Evolutionary conservation across 2,329 filamentous ascomycete species (phyloP), one percentile per base, ranked within the genome.

Genomic region (Penicillium sp.): DNA sequence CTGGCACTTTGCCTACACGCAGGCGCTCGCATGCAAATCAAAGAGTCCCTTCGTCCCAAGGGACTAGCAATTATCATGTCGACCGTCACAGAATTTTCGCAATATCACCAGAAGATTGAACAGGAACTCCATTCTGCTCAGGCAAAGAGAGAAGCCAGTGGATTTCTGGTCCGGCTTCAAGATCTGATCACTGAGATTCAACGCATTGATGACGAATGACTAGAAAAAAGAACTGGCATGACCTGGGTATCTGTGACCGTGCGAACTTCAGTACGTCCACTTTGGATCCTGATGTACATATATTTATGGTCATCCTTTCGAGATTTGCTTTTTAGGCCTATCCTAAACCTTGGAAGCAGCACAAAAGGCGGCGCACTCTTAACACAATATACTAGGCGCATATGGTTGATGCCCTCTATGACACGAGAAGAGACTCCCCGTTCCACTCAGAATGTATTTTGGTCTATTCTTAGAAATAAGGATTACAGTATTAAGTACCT

Each of bases 1-100:
- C 91, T 92, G 18, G 95, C 92, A 65, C 78, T 97, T 24, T 92
- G 87, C 66, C 80, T 95, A 31, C 79, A 84, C 54, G 60, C 70
- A 9, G 69, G 71, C 2, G 78, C 83, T 5, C 77, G 80, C 43
- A 55, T 66, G 10, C 75, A 76, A 24, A 73, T 86, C 16, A 75
- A 75, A 36, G 60, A 62, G 4, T 69, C 72, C 10, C 74, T 87
- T 31, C 79, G 79, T 2, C 77, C 78, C 1, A 72, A 79, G 27
- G 81, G 77, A 4, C 70, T 89, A 14, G 66, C 74, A 6, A 69
- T 78, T 16, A 74, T 89, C 18, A 71, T 88, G 24, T 78, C 80
- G 9, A 85, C 83, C 2, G 83, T 88, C 14, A 81, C 85, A 57
- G 85, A 88, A 63, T 89, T 90, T 63, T 78, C 88, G 33, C 75